Percentiles rank a stretch among this genome's conserved stretches.
Evolutionary conservation across 345 rosid species (phyloP).

Genomic region (Murraya koenigii): DNA sequence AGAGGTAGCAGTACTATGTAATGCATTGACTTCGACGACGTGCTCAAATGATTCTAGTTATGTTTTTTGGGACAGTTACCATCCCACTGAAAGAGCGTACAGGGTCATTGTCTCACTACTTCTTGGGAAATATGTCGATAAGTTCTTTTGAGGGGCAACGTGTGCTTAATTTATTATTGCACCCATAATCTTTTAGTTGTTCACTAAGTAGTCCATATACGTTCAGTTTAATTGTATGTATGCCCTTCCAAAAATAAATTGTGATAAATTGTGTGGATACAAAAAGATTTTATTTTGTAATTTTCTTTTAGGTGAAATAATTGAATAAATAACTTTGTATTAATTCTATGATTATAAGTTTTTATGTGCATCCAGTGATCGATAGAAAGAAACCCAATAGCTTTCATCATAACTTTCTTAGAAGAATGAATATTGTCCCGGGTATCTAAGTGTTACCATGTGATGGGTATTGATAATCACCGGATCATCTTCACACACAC

Average conservation of each 20-base stretch:
- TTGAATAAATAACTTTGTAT: neutral
- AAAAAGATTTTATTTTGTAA: neutral
- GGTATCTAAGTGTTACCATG: no score
- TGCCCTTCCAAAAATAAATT: no score
- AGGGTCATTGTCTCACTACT: conserved; percentile 21
- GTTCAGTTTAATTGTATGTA: neutral
- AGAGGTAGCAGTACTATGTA: conserved; percentile 45
- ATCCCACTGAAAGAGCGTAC: conserved; percentile 67
- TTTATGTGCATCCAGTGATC: no score
- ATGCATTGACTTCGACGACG: conserved; percentile 24
- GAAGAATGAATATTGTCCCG: no score
- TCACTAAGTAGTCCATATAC: no score
- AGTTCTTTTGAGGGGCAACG: conserved; percentile 32
- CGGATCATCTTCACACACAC: no score
- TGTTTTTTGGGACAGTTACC: conserved; percentile 74
- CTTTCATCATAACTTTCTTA: no score
- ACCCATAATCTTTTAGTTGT: neutral
- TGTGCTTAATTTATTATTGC: no score
- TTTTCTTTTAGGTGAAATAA: neutral
- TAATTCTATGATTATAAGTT: no score
- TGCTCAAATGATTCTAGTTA: conserved; percentile 44
- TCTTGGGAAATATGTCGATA: conserved; percentile 19
- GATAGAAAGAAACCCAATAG: no score
- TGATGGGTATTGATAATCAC: no score
- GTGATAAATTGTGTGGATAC: no score